These are phyloP conservation scores for Mortierella antarctica DNA, from an alignment of 192 early-diverging fungal species.

Conservation along the genomic window DNA sequence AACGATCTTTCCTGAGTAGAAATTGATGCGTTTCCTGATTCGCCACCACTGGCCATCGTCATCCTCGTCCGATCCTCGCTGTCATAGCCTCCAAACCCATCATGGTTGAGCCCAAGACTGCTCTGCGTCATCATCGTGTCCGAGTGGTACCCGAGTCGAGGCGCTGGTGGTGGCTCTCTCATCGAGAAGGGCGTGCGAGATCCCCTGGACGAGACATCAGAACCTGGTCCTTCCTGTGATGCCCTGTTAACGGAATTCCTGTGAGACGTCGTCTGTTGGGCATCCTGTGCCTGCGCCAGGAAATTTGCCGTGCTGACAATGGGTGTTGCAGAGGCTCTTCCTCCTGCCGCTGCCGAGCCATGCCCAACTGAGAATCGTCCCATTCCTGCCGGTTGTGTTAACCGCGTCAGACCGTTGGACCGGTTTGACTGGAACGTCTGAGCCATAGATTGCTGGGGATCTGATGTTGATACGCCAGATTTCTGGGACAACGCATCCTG, in stretches of 20 bases:
- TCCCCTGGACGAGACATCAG: conserved; percentile 16
- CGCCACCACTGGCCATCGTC: conserved; percentile 9
- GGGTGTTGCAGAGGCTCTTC: conserved; percentile 1
- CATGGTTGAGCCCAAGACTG: conserved; percentile 41
- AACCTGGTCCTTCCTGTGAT: neutral
- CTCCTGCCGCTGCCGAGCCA: neutral
- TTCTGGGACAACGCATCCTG: neutral
- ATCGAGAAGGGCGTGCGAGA: conserved; percentile 25
- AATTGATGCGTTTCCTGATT: neutral
- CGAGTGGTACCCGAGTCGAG: conserved; percentile 38
- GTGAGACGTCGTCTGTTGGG: neutral
- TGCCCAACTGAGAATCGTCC: neutral
- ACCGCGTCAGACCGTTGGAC: neutral
- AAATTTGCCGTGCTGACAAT: conserved; percentile 7
- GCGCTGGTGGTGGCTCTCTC: conserved; percentile 40
- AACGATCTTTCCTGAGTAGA: neutral
- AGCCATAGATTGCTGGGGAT: neutral
- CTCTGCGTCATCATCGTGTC: conserved; percentile 51
- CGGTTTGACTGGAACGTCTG: neutral
- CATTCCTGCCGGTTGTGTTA: neutral
- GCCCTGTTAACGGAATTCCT: neutral
- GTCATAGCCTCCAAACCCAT: conserved; percentile 21
- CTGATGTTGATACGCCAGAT: neutral
- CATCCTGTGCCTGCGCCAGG: conserved; percentile 1
- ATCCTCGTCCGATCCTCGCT: conserved; percentile 32